phyloP scores from a whole-genome alignment of 2,329 filamentous ascomycete species.

The Botrytis fragariae region DNA sequence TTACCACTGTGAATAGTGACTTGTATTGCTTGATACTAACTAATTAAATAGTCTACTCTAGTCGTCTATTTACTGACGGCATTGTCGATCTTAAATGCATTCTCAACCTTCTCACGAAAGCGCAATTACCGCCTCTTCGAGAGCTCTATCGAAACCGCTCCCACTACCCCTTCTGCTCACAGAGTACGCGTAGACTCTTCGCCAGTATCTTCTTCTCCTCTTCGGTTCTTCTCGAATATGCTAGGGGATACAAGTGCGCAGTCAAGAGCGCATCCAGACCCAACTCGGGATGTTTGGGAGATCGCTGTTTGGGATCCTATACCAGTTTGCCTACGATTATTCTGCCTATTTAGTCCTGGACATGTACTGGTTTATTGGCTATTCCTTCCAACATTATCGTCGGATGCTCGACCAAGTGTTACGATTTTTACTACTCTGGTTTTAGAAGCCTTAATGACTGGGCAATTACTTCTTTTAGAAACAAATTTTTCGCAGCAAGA shows the following conservation, averaged over 20 bases:
- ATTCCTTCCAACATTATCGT: slow-evolving; percentile 72
- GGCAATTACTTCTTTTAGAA: slow-evolving; percentile 72
- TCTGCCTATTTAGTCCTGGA: slow-evolving; percentile 88
- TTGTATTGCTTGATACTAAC: slow-evolving; percentile 24
- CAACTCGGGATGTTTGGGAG: slow-evolving; percentile 88
- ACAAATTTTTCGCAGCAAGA: slow-evolving; percentile 76
- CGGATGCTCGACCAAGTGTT: slow-evolving; percentile 79
- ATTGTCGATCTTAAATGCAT: slow-evolving; percentile 71
- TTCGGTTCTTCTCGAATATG: slow-evolving; percentile 69
- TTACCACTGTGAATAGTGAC: background rate
- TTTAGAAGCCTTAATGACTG: slow-evolving; percentile 70
- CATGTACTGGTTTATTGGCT: slow-evolving; percentile 90
- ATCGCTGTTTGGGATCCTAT: slow-evolving; percentile 90
- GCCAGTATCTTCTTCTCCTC: slow-evolving; percentile 72
- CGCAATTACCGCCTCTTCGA: slow-evolving; percentile 92
- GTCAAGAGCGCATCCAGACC: slow-evolving; percentile 78
- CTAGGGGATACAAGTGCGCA: slow-evolving; percentile 71
- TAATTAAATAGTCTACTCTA: slow-evolving; percentile 56
- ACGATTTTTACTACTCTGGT: slow-evolving; percentile 82
- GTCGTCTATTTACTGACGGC: slow-evolving; percentile 67
- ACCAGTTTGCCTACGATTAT: slow-evolving; percentile 75
- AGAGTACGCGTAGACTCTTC: slow-evolving; percentile 87
- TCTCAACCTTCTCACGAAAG: slow-evolving; percentile 77
- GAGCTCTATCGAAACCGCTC: slow-evolving; percentile 71
- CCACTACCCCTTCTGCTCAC: slow-evolving; percentile 79